Conservation (phyloP, 352 stramenopile species). For the Pythium phragmitis region DNA sequence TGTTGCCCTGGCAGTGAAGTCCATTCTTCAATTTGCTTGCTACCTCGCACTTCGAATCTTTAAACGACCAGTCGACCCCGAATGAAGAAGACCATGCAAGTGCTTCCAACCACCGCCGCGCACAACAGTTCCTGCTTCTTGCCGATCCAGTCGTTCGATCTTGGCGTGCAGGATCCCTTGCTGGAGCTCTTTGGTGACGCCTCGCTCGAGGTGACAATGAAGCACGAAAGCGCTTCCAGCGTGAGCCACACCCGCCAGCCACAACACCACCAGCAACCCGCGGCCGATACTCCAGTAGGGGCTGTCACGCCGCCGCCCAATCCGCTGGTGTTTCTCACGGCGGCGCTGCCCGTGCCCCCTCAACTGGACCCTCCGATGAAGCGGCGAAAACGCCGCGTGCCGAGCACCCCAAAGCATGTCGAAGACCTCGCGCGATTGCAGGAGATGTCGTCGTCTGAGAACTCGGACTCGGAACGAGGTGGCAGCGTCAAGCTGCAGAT, state of each 20-base stretch:
- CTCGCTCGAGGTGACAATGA: conserved; percentile 7
- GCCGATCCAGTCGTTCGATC: conserved; percentile 26
- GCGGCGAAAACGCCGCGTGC: conserved; percentile 20
- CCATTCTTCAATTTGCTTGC: conserved; percentile 12
- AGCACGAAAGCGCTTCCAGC: conserved; percentile 10
- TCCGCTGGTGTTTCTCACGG: conserved; percentile 23
- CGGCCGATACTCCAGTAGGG: not conserved
- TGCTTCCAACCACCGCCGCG: conserved; percentile 4
- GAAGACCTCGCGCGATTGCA: conserved; percentile 23
- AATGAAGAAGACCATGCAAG: conserved; percentile 15
- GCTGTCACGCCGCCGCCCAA: conserved; percentile 6
- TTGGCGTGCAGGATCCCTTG: conserved; percentile 19
- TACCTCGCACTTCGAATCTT: not conserved
- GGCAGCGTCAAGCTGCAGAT: conserved; percentile 26
- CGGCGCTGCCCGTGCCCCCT: conserved; percentile 17
- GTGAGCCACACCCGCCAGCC: conserved; percentile 7
- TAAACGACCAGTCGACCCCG: not conserved
- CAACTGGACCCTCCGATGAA: conserved; percentile 22
- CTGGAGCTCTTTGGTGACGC: conserved; percentile 19
- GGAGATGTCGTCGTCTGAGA: conserved; percentile 23
- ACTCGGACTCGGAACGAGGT: conserved; percentile 18
- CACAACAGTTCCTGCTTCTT: conserved; percentile 18
- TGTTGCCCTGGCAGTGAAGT: too few species aligned
- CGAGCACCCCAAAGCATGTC: conserved; percentile 21
- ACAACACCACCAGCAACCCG: conserved; percentile 8